phyloP scores from a whole-genome alignment of 2,329 filamentous ascomycete genomes.

The Colletotrichum sp. region DNA sequence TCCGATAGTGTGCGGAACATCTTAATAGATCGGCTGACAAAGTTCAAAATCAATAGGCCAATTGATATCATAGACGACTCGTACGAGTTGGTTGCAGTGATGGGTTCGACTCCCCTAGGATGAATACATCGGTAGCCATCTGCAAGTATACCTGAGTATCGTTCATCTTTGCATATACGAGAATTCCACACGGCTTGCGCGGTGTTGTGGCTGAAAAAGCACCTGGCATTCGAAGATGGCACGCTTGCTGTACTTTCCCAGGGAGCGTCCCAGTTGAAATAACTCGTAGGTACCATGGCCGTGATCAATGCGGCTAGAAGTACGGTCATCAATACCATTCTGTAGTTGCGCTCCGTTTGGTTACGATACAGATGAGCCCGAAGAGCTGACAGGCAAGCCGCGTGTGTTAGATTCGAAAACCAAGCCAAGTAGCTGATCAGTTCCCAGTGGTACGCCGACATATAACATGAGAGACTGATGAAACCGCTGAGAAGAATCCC shows the following conservation, averaged over 20 bases:
- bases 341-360: not conserved
- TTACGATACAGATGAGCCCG: not conserved
- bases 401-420: conserved; percentile 36
- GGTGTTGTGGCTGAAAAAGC: not conserved
- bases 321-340: not conserved
- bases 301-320: not conserved
- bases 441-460: conserved; percentile 33
- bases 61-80: not conserved
- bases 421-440: conserved; percentile 34
- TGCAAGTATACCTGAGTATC: not conserved
- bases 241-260: not conserved
- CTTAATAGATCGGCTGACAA: not conserved
- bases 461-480: not conserved
- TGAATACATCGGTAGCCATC: not conserved
- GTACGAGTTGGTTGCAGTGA: not conserved
- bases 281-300: not conserved
- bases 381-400: conserved; percentile 9
- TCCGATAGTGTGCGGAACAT: not conserved
- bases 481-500: conserved; percentile 29
- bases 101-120: not conserved
- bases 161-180: not conserved
- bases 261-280: not conserved
- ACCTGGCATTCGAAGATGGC: not conserved
- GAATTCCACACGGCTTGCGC: not conserved
- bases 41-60: not conserved